Conservation (phyloP, 2,329 filamentous ascomycete genomes). For the Metarhizium humberi region DNA sequence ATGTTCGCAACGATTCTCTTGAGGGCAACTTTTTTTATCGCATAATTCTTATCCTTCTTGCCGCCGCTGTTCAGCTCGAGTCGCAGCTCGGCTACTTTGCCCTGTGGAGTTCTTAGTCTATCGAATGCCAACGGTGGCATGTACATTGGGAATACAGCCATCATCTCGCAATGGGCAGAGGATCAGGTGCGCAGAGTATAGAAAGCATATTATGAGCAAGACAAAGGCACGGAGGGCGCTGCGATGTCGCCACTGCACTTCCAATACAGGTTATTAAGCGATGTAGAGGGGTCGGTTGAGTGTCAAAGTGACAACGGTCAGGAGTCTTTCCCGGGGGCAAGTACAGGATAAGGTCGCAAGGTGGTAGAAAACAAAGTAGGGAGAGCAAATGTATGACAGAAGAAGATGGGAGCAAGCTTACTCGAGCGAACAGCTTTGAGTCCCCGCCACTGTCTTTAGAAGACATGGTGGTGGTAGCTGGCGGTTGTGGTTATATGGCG, state of each 20-base stretch:
- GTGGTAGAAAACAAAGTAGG: slow-evolving; percentile 6
- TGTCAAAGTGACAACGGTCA: neutral
- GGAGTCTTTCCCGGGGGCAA: neutral
- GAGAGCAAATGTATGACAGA: neutral
- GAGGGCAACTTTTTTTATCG: slow-evolving; percentile 90
- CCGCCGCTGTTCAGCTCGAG: slow-evolving; percentile 86
- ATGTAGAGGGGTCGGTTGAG: neutral
- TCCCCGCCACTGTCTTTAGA: slow-evolving; percentile 64
- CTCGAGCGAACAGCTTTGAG: slow-evolving; percentile 98
- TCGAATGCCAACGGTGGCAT: slow-evolving; percentile 33
- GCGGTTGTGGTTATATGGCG: neutral
- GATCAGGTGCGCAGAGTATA: neutral
- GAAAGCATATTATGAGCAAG: neutral
- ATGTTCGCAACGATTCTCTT: slow-evolving; percentile 99
- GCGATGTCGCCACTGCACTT: neutral
- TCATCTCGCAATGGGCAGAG: slow-evolving; percentile 6
- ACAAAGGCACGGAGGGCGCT: neutral
- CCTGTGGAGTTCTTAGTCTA: slow-evolving; percentile 60
- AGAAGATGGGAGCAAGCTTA: slow-evolving; percentile 36
- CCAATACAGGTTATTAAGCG: slow-evolving; percentile 3
- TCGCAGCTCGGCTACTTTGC: slow-evolving; percentile 96
- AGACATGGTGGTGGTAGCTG: slow-evolving; percentile 35
- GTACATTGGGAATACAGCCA: slow-evolving; percentile 45
- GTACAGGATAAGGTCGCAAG: neutral
- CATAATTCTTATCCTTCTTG: slow-evolving; percentile 97